Conservation (phyloP, 148 eudicot genomes). For the Dianthus caryophyllus region DNA sequence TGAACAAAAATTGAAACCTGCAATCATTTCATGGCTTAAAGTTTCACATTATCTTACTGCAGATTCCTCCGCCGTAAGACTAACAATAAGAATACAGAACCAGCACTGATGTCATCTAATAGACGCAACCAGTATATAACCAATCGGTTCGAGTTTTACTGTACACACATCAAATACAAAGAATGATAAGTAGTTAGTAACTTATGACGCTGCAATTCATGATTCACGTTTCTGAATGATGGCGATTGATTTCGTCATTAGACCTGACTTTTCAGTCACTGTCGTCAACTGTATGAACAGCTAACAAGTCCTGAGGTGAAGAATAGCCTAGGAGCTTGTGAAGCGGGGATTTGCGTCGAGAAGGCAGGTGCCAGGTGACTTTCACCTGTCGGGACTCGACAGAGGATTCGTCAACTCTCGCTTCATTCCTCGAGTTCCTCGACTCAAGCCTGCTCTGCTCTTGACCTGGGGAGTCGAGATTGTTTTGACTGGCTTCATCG, state of each 20-base stretch:
- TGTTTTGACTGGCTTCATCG: slow-evolving; percentile 33
- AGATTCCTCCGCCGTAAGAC: too few species aligned
- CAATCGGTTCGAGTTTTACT: slow-evolving; percentile 9
- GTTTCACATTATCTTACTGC: neutral
- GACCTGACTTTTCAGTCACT: slow-evolving; percentile 1
- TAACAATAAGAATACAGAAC: neutral
- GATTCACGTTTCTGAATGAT: neutral
- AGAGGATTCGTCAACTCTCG: slow-evolving; percentile 20
- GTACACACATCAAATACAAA: slow-evolving; percentile 14
- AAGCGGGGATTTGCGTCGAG: slow-evolving; percentile 50
- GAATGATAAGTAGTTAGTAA: neutral
- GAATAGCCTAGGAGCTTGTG: slow-evolving; percentile 88
- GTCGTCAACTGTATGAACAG: slow-evolving; percentile 9
- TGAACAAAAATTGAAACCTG: neutral
- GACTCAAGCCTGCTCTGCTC: slow-evolving; percentile 24
- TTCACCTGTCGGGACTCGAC: slow-evolving; percentile 28
- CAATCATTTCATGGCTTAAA: too few species aligned
- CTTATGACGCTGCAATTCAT: too few species aligned
- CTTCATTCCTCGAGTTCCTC: slow-evolving; percentile 20
- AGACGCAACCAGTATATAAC: neutral
- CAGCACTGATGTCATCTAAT: neutral
- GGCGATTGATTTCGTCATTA: neutral
- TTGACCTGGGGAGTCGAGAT: slow-evolving; percentile 20
- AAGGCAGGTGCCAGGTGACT: slow-evolving; percentile 42
- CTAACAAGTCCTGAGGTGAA: slow-evolving; percentile 44